Evolutionary conservation across 106 monocot species (phyloP).

Genomic region (Acorus calamus): DNA sequence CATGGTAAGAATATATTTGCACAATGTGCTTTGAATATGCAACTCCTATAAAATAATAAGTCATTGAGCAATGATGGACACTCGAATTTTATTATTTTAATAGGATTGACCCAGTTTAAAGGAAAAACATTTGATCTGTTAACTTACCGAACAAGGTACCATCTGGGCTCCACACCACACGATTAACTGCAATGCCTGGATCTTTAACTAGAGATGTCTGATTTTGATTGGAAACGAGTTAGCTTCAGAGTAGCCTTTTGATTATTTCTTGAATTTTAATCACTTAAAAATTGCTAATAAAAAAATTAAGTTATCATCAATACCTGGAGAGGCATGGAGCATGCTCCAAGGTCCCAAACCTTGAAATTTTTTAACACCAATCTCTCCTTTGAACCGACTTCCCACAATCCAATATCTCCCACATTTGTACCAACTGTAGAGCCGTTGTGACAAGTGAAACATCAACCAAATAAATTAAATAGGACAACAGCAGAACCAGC

Average conservation of each 20-base stretch:
- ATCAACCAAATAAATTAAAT: too few relatives aligned
- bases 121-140: not conserved
- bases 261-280: too few relatives aligned
- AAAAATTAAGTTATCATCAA: not conserved
- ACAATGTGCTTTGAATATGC: conserved; percentile 77
- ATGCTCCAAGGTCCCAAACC: conserved; percentile 69
- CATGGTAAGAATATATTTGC: conserved; percentile 79
- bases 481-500: too few relatives aligned
- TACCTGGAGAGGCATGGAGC: conserved; percentile 63
- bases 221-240: conserved; percentile 1
- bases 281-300: not conserved
- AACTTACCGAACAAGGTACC: conserved; percentile 78
- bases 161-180: conserved; percentile 87
- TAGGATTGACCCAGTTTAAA: not conserved
- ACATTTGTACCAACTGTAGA: conserved; percentile 73
- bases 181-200: conserved; percentile 63
- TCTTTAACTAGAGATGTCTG: conserved; percentile 76
- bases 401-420: conserved; percentile 63
- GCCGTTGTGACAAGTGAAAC: too few relatives aligned
- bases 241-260: not conserved
- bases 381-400: conserved; percentile 61
- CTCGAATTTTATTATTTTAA: not conserved
- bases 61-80: not conserved
- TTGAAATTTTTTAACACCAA: conserved; percentile 57
- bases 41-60: conserved; percentile 36